These are phyloP conservation scores for Blastobotrys chiropterorum DNA, from an alignment of 805 yeast genomes.

Conservation along the genomic window DNA sequence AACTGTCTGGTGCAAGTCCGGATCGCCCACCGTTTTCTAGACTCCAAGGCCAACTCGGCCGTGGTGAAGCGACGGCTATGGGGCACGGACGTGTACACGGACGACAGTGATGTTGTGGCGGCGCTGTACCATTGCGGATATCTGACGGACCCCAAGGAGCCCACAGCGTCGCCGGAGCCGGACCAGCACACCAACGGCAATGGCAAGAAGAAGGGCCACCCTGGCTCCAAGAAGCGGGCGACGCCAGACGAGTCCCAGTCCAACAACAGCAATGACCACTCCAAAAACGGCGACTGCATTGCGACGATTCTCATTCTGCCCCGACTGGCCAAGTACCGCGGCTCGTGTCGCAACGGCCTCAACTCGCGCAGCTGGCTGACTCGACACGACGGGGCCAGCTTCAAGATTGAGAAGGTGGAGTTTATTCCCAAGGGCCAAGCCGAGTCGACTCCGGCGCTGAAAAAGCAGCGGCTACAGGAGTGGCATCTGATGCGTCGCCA, in stretches of 20 bases:
- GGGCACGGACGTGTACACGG: conserved; percentile 93
- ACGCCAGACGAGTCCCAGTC: conserved; percentile 3
- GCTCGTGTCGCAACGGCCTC: conserved; percentile 61
- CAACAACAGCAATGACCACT: conserved; percentile 22
- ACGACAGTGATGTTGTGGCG: conserved; percentile 80
- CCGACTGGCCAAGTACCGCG: conserved; percentile 53
- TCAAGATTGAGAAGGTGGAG: conserved; percentile 51
- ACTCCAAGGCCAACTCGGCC: conserved; percentile 33
- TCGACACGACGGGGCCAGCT: conserved; percentile 75
- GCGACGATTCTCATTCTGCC: conserved; percentile 66
- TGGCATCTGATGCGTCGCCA: conserved; percentile 14
- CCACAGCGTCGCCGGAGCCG: conserved; percentile 21
- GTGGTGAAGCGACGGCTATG: conserved; percentile 56
- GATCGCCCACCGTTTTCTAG: conserved; percentile 43
- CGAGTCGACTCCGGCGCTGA: conserved; percentile 26
- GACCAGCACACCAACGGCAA: neutral
- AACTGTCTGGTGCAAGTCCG: conserved; percentile 47
- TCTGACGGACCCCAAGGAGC: conserved; percentile 37
- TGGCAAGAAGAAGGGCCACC: neutral
- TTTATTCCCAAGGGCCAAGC: conserved; percentile 29
- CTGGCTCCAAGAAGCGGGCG: neutral
- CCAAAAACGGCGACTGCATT: conserved; percentile 38
- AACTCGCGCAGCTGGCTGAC: conserved; percentile 69
- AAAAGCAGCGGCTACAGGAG: conserved; percentile 30
- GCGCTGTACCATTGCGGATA: conserved; percentile 73